Percentiles rank a stretch among this genome's conserved stretches.
These are phyloP conservation scores for Chaetomiaceae sp. DNA, from an alignment of 2,329 filamentous ascomycete species.

Conservation along the genomic window DNA sequence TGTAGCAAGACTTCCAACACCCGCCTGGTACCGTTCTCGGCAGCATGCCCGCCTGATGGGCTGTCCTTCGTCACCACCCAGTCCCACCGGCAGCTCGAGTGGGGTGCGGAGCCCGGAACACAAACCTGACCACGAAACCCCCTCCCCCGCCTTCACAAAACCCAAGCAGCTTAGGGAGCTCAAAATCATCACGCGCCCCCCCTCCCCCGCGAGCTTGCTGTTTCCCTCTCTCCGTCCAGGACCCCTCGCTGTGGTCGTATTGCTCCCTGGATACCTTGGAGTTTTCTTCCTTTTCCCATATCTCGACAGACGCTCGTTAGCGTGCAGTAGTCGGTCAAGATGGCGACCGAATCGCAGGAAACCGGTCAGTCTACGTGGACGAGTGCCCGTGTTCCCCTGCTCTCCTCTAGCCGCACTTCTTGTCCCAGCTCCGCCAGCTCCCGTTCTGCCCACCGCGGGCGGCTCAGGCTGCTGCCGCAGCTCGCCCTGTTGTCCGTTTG, in stretches of 20 bases:
- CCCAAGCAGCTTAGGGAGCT: slow-evolving; percentile 18
- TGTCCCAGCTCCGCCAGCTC: neutral
- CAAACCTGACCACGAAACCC: slow-evolving; percentile 22
- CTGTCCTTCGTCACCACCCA: neutral
- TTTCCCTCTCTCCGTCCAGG: slow-evolving; percentile 8
- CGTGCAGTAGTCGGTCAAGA: slow-evolving; percentile 20
- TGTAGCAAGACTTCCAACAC: too few species aligned
- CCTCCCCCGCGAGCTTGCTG: slow-evolving; percentile 17
- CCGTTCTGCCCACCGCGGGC: neutral
- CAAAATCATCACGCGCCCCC: slow-evolving; percentile 23
- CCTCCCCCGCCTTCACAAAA: slow-evolving; percentile 28
- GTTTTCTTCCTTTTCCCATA: too few species aligned
- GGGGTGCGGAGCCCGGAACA: slow-evolving; percentile 15
- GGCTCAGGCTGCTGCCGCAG: neutral
- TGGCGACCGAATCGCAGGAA: slow-evolving; percentile 36
- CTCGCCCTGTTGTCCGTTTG: slow-evolving; percentile 1
- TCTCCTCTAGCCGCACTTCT: too few species aligned
- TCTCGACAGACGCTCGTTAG: slow-evolving; percentile 4
- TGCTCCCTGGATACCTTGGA: neutral
- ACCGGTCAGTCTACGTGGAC: slow-evolving; percentile 29
- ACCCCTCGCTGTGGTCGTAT: slow-evolving; percentile 3
- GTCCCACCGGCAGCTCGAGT: slow-evolving; percentile 9
- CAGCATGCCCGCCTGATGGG: slow-evolving; percentile 1
- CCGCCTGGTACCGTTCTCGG: too few species aligned
- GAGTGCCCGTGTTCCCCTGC: slow-evolving; percentile 1